Evolutionary conservation across 352 stramenopile species (phyloP).

Genomic region (Pythium myriotylum): DNA sequence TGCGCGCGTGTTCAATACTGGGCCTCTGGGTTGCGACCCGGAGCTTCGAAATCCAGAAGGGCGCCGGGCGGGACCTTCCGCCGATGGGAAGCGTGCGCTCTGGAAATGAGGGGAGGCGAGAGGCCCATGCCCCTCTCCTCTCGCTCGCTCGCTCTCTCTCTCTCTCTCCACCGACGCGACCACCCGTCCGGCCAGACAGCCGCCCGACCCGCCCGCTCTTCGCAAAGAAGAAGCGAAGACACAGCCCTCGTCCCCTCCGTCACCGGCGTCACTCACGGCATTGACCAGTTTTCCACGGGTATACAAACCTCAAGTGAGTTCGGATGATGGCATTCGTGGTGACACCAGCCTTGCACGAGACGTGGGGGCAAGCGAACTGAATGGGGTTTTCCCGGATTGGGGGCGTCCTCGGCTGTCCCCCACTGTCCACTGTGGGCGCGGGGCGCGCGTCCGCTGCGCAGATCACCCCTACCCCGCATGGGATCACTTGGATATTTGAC

Average conservation of each 20-base stretch:
- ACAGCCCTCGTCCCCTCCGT: slow-evolving; percentile 12
- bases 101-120: slow-evolving; percentile 10
- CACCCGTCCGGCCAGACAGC: slow-evolving; percentile 23
- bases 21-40: background rate
- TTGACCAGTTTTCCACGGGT: slow-evolving; percentile 8
- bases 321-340: slow-evolving; percentile 7
- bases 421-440: slow-evolving; percentile 7
- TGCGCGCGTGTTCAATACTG: background rate
- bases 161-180: slow-evolving; percentile 16
- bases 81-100: background rate
- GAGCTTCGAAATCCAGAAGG: slow-evolving; percentile 5
- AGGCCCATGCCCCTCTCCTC: slow-evolving; percentile 13
- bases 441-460: slow-evolving; percentile 14
- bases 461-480: slow-evolving; percentile 10
- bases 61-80: background rate
- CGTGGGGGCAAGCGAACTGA: background rate
- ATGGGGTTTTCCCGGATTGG: slow-evolving; percentile 1
- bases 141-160: too few species aligned
- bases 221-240: slow-evolving; percentile 27
- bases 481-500: slow-evolving; percentile 10
- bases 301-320: slow-evolving; percentile 33
- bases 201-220: slow-evolving; percentile 21
- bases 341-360: slow-evolving; percentile 8
- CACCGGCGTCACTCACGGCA: slow-evolving; percentile 22
- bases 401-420: slow-evolving; percentile 8